A percentile compares a stretch with the other conserved stretches of the same genome.
Conservation (phyloP, 306 rosid species). For the Dalbergia cochinchinensis region DNA sequence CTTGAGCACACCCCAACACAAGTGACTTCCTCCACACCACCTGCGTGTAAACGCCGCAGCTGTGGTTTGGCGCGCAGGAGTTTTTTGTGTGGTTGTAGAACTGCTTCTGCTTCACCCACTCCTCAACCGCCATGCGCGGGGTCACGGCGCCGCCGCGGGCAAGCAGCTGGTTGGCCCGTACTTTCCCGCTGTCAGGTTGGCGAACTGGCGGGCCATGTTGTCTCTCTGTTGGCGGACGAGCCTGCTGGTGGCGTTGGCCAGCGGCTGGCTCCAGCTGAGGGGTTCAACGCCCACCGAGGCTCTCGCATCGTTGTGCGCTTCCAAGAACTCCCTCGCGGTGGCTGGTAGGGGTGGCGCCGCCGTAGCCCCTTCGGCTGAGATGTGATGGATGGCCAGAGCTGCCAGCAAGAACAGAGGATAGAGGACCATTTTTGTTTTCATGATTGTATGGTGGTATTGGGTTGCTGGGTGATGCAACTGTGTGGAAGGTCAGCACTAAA, state of each 20-base stretch:
- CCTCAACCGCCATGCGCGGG: slow-evolving; percentile 71
- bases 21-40: slow-evolving; percentile 80
- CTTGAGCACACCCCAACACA: slow-evolving; percentile 74
- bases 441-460: neutral
- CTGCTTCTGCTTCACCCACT: slow-evolving; percentile 77
- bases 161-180: slow-evolving; percentile 83
- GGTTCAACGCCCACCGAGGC: slow-evolving; percentile 76
- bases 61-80: slow-evolving; percentile 60
- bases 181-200: slow-evolving; percentile 61
- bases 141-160: slow-evolving; percentile 51
- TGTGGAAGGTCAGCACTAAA: neutral
- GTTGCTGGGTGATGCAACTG: neutral
- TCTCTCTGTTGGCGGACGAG: slow-evolving; percentile 69
- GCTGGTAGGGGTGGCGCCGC: neutral
- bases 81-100: slow-evolving; percentile 71
- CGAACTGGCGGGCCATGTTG: slow-evolving; percentile 67
- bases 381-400: slow-evolving; percentile 35
- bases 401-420: slow-evolving; percentile 13
- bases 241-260: slow-evolving; percentile 57
- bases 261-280: slow-evolving; percentile 67
- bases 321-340: slow-evolving; percentile 60
- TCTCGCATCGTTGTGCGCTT: slow-evolving; percentile 80
- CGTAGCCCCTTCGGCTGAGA: neutral
- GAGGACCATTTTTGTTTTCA: neutral
- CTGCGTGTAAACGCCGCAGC: slow-evolving; percentile 83